A percentile compares a stretch with the other conserved stretches of the same genome.
These are phyloP conservation scores for Ogataea zsoltii DNA, from an alignment of 805 yeast species.

Conservation along the genomic window DNA sequence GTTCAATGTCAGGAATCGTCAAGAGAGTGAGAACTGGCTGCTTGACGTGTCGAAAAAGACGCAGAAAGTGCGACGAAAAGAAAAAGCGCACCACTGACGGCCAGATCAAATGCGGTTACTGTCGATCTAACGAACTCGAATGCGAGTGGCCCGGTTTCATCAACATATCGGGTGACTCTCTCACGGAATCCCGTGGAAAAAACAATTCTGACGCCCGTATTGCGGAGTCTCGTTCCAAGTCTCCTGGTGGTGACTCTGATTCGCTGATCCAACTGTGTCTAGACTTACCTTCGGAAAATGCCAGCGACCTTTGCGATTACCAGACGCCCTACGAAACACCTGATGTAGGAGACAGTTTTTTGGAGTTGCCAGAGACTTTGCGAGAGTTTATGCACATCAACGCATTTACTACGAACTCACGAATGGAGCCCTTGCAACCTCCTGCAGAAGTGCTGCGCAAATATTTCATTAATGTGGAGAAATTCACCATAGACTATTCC, in stretches of 20 bases:
- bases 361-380: constrained; percentile 36
- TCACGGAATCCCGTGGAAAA: neutral
- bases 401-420: constrained; percentile 25
- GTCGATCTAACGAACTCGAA: constrained; percentile 10
- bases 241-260: neutral
- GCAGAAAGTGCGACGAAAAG: constrained; percentile 51
- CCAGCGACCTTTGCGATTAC: constrained; percentile 15
- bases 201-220: no score
- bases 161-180: constrained; percentile 3
- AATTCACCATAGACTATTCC: constrained; percentile 16
- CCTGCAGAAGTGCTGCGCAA: constrained; percentile 22
- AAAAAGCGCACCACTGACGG: constrained; percentile 14
- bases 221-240: neutral
- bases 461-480: constrained; percentile 25
- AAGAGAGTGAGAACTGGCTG: constrained; percentile 40
- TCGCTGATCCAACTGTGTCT: constrained; percentile 5
- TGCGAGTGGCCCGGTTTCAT: constrained; percentile 23
- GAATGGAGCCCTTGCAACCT: constrained; percentile 14
- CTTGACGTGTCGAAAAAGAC: constrained; percentile 51
- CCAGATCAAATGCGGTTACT: constrained; percentile 16
- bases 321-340: constrained; percentile 2
- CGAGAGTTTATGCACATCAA: constrained; percentile 42
- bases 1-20: neutral
- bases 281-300: constrained; percentile 19
- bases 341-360: constrained; percentile 13